Evolutionary conservation across 202 grass and related monocot species (phyloP), one percentile per base, ranked within the genome.

Genomic region (Sporobolus alterniflorus): DNA sequence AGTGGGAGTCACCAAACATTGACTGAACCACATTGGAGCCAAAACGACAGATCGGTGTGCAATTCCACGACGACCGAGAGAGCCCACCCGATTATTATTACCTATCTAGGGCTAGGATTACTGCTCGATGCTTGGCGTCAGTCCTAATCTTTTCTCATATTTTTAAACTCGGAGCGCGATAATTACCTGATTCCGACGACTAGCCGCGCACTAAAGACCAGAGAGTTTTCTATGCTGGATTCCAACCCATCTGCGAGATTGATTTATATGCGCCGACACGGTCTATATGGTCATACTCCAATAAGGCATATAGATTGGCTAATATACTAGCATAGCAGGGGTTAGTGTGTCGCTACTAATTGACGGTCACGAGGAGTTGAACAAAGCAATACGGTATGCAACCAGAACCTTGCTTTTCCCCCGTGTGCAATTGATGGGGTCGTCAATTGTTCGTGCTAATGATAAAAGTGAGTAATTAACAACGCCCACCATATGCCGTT

Each of bases 1-100:
- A 33, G 64, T 87, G 85, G 71, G 78, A 33, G 52, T 63, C 52
- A 24, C 78, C 78, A 25, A 87, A 76, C 71, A 42, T 59, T 22
- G 55, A 75, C 32, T 16, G 50, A 55, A 25, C 14, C 25, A 4
- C 6, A 20, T 3, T 46, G 5, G 16, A 49, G 69, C 44, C 44
- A 32, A 31, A 5, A 40, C 15, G 14, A 20, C 21, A 4, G 79
- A 30, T 60, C 40, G 50, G 78, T 51, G 21, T 48, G 46, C n/a
- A n/a, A 14, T 11, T 7, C 42, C 54, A 11, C 9, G 17, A 56
- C 79, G 13, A 67, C 5, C 3, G 10, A 44, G 7, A 22, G 5
- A 22, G 3, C 30, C 67, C 28, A 33, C 54, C 28, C 31, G 31
- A 41, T 61, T 75, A 69, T 3, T 40, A 40, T 40, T 40, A 40